A percentile compares a stretch with the other conserved stretches of the same genome.
Evolutionary conservation across 2,329 filamentous ascomycete species (phyloP).

Genomic region (Phyllosticta ampelicida): DNA sequence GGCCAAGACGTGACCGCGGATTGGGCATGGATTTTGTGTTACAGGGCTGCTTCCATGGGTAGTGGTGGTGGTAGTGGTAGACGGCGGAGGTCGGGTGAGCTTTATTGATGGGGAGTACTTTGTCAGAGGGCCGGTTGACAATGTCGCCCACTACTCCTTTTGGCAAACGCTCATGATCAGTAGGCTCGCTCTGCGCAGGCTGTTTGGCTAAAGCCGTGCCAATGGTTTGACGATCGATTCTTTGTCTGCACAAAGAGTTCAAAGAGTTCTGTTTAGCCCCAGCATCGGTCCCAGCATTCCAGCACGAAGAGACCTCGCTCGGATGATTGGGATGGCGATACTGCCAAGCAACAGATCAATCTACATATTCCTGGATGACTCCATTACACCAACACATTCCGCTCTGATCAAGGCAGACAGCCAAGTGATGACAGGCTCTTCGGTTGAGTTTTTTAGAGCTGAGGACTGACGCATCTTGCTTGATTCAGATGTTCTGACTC

Average conservation of each 20-base stretch:
- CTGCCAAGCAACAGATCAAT: background rate
- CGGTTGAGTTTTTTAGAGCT: background rate
- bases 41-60: background rate
- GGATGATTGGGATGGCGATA: background rate
- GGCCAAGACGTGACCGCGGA: background rate
- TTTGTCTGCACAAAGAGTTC: too few species aligned
- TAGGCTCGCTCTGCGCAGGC: background rate
- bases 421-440: background rate
- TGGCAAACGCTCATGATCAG: background rate
- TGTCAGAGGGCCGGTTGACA: background rate
- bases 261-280: too few species aligned
- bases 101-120: background rate
- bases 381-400: background rate
- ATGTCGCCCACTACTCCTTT: background rate
- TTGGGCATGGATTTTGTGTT: background rate
- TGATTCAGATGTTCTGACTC: too few species aligned
- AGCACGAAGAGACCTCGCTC: background rate
- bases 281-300: too few species aligned
- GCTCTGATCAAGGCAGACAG: background rate
- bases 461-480: background rate
- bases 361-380: background rate
- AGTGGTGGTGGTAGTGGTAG: too few species aligned
- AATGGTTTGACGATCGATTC: too few species aligned
- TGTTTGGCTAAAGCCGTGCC: background rate
- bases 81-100: background rate